Evolutionary conservation across 2,329 filamentous ascomycete genomes (phyloP), one percentile per base, ranked within the genome.

Genomic region (Fusarium lyarnte): DNA sequence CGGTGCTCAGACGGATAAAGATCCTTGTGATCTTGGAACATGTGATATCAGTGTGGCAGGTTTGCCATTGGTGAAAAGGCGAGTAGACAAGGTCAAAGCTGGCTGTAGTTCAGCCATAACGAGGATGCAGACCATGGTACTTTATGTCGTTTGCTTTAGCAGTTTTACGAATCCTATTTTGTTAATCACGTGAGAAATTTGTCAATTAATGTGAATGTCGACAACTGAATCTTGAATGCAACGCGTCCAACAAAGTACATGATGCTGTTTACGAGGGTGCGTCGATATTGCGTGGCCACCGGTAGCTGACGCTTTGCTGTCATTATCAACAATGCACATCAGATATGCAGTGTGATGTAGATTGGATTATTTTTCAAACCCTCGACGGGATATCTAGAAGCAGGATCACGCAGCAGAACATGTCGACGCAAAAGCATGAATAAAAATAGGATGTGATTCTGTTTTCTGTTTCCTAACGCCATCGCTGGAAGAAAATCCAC

Each of bases 401-500:
- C 27, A 55, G 9, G 14, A 43, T 31, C 35, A 21, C 29, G 19
- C 16, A 39, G 19, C 29, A 31, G 6, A 31, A 19, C 10, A 36
- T 19, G 16, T 13, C 9, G 19, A 21, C 21, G 43, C 10, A 42
- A 10, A 27, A 7, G 17, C 21, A 29, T 47, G 17, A 38, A 38
- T n/a, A 19, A 43, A 55, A 42, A 42, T 31, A 23, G 35, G 23
- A 61, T 53, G 23, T 51, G 38, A 52, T 51, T 59, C 51, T 49
- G 46, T 74, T 69, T 69, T 66, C 38, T 55, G 27, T 58, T 39
- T 63, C 72, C 72, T 46, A 74, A 74, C 72, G 72, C 72, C 72
- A 60, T 74, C 72, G 72, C 72, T 74, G 66, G 64, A 60, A 64
- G 47, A 65, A 58, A 74, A 39, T 52, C 63, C 58, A 55, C 49